These are phyloP conservation scores for Xylaria cubensis DNA, from an alignment of 495 filamentous ascomycete genomes.

Conservation along the genomic window DNA sequence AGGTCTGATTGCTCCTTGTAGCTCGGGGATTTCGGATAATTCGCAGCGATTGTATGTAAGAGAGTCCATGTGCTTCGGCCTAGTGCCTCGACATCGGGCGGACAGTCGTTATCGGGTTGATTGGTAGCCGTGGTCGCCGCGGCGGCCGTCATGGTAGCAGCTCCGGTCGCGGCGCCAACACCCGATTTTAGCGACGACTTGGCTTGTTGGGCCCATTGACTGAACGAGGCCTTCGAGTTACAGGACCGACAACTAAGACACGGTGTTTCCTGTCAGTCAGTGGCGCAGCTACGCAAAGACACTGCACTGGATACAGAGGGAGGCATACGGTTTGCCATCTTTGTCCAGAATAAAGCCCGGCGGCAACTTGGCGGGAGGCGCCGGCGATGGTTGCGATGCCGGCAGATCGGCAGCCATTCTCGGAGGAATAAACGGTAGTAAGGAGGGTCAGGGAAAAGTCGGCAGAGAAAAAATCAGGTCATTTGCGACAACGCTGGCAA, in stretches of 20 bases:
- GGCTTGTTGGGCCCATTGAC: conserved; percentile 62
- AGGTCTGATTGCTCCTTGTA: conserved; percentile 73
- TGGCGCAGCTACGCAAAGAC: neutral
- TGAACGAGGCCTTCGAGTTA: conserved; percentile 75
- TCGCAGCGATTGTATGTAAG: conserved; percentile 86
- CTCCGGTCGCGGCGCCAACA: conserved; percentile 36
- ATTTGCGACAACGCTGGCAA: conserved; percentile 34
- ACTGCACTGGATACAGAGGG: neutral
- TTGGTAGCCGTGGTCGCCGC: conserved; percentile 43
- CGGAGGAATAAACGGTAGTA: neutral
- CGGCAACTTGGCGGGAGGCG: conserved; percentile 55
- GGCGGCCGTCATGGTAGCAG: conserved; percentile 37
- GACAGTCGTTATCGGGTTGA: conserved; percentile 58
- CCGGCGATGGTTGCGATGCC: conserved; percentile 34
- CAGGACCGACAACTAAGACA: conserved; percentile 82
- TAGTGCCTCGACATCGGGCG: conserved; percentile 83
- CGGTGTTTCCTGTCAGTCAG: conserved; percentile 30
- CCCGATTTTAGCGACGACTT: conserved; percentile 65
- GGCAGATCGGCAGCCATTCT: conserved; percentile 45
- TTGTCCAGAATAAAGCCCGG: conserved; percentile 88
- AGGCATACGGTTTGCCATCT: conserved; percentile 87
- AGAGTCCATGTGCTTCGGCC: conserved; percentile 92
- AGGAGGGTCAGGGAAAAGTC: conserved; percentile 23
- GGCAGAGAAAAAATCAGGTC: conserved; percentile 28
- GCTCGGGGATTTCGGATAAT: conserved; percentile 76